Conservation (phyloP, 805 yeast genomes). For the Barnettozyma salicaria region DNA sequence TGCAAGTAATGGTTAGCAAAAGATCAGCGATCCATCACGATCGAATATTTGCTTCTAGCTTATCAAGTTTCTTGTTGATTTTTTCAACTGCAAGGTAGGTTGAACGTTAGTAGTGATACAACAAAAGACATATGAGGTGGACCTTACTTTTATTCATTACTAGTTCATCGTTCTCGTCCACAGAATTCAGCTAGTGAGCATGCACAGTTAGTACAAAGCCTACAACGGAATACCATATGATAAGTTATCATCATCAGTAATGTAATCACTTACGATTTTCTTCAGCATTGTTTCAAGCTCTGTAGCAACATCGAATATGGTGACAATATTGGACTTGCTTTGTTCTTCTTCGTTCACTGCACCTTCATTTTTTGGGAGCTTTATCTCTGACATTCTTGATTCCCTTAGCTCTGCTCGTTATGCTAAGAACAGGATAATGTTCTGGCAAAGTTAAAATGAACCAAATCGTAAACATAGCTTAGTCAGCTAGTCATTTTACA, state of each 20-base stretch:
- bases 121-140: background rate
- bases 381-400: background rate
- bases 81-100: constrained; percentile 22
- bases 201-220: no score
- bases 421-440: no score
- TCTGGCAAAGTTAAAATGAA: no score
- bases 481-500: no score
- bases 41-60: constrained; percentile 19
- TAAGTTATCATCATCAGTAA: no score
- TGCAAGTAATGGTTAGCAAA: background rate
- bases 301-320: constrained; percentile 30
- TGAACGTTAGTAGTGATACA: constrained; percentile 6
- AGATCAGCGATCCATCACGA: background rate
- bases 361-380: background rate
- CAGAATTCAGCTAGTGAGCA: constrained; percentile 9
- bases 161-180: constrained; percentile 23
- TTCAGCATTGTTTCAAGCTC: constrained; percentile 25
- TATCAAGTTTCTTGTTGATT: constrained; percentile 21
- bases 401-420: no score
- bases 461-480: no score
- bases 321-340: constrained; percentile 11
- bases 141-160: constrained; percentile 14
- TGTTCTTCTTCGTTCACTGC: background rate
- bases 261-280: constrained; percentile 15
- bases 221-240: no score